Base-by-base conservation (phyloP, 1,284 basidiomycete genomes). In the Ceratobasidium sp. region DNA sequence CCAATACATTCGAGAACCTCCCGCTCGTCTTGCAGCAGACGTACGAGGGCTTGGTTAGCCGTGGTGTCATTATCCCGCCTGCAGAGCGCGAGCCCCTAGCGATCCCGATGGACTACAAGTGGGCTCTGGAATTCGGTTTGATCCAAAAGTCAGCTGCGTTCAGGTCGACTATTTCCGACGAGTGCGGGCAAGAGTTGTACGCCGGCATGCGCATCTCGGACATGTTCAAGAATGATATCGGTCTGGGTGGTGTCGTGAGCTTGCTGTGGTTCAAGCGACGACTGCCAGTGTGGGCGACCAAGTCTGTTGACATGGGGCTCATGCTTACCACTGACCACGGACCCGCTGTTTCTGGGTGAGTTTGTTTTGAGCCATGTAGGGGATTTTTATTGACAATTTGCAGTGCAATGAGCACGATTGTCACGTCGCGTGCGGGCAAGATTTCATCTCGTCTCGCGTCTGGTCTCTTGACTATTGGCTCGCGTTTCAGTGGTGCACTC, bases 31-130 rank as follows among this genome's bases (percentile, higher is more conserved):
- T 99, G 83, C 91, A 90, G 85, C 90, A 92, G 83, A 93, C 94
- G 27, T 99, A 98, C 88, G 91, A 96, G 81, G 88, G 87, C 79
- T 93, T 99, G 80, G 94, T 99, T 77, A 83, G 85, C 80, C 85
- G 84, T 64, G 96, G 96, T 71, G 83, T 87, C 62, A 92, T 99
- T 85, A 85, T 88, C 66, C 93, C 92, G 81, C 89, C 92, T 88
- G 82, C 88, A 69, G 97, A 99, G 88, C 88, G 92, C 78, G 94
- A 96, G 55, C 96, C 97, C 44, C 97, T 97, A 30, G 92, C 95
- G 81, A 99, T 99, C 85, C 97, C 97, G 38, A 97, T 99, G 95
- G 97, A 99, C 88, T 99, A 99, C 93, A 98, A 99, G 89, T 99
- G 97, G 97, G 97, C 97, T 60, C 93, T 95, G 82, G 97, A 99